A percentile compares a stretch with the other conserved stretches of the same genome.
These are phyloP conservation scores for Asterella californica DNA, from an alignment of 225 moss, liverwort and hornwort species.

Conservation along the genomic window DNA sequence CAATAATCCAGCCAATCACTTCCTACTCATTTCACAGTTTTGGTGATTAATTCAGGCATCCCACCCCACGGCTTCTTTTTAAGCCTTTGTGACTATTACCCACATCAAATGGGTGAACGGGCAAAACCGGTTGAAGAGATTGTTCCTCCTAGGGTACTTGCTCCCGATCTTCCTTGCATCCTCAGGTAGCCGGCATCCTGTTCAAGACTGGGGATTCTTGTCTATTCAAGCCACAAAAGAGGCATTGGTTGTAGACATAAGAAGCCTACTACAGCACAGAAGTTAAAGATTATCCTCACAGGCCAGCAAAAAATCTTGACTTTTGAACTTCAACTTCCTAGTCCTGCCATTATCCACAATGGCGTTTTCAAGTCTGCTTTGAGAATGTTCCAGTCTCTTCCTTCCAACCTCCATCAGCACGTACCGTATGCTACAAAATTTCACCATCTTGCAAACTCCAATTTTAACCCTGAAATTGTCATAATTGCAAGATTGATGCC, in stretches of 20 bases:
- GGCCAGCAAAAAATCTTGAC: slow-evolving; percentile 5
- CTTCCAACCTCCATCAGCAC: neutral
- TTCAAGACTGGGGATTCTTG: slow-evolving; percentile 27
- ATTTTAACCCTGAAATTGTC: neutral
- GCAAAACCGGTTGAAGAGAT: slow-evolving; percentile 28
- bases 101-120: slow-evolving; percentile 33
- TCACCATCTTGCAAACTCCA: neutral
- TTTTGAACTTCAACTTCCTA: neutral
- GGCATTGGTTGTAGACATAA: slow-evolving; percentile 33
- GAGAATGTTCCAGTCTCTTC: slow-evolving; percentile 7
- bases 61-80: slow-evolving; percentile 24
- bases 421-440: slow-evolving; percentile 9
- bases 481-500: slow-evolving; percentile 11
- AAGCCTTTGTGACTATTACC: slow-evolving; percentile 23
- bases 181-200: slow-evolving; percentile 23
- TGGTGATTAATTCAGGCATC: slow-evolving; percentile 18
- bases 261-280: neutral
- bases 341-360: slow-evolving; percentile 5
- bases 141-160: slow-evolving; percentile 23
- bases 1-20: slow-evolving; percentile 25
- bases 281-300: slow-evolving; percentile 2
- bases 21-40: slow-evolving; percentile 25
- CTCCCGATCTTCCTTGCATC: slow-evolving; percentile 30
- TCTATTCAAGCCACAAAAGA: slow-evolving; percentile 38
- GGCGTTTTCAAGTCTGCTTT: slow-evolving; percentile 4